Evolutionary conservation across 176 grass and related monocot species (phyloP).

Genomic region (Lolium rigidum): DNA sequence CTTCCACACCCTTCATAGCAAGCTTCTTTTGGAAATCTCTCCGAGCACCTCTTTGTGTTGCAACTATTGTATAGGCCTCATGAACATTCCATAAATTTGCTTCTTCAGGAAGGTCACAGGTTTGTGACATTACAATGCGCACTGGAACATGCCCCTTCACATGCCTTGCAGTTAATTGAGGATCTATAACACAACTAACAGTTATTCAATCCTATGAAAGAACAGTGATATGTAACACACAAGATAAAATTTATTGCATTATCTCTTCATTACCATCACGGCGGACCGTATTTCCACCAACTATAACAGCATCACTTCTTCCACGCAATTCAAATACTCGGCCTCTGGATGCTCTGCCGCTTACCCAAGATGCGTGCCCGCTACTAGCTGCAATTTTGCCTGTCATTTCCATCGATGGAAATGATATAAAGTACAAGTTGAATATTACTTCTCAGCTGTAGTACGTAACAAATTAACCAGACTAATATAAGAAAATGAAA

Average conservation of each 20-base stretch:
- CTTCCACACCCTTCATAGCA: conserved; percentile 89
- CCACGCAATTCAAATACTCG: conserved; percentile 97
- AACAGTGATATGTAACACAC: not conserved
- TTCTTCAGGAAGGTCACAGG: conserved; percentile 84
- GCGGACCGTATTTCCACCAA: conserved; percentile 93
- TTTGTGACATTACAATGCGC: conserved; percentile 90
- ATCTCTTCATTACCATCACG: conserved; percentile 65
- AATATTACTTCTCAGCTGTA: not conserved
- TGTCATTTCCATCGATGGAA: conserved; percentile 41
- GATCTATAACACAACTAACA: conserved; percentile 73
- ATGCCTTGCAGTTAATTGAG: conserved; percentile 91
- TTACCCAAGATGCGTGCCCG: conserved; percentile 95
- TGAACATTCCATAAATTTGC: conserved; percentile 88
- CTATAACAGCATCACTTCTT: conserved; percentile 96
- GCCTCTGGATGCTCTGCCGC: conserved; percentile 84
- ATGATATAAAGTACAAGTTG: not conserved
- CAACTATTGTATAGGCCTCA: conserved; percentile 94
- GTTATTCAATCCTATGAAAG: conserved; percentile 40
- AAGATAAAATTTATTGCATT: conserved; percentile 36
- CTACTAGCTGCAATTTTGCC: conserved; percentile 97
- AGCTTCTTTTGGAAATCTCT: conserved; percentile 93
- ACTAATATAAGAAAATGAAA: conserved; percentile 18
- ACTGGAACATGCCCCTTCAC: conserved; percentile 79
- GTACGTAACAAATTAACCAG: not conserved
- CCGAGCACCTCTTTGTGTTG: conserved; percentile 85